A percentile compares a stretch with the other conserved stretches of the same genome.
phyloP scores from a whole-genome alignment of 2,329 filamentous ascomycete species.

The Colletotrichum spaethianum region DNA sequence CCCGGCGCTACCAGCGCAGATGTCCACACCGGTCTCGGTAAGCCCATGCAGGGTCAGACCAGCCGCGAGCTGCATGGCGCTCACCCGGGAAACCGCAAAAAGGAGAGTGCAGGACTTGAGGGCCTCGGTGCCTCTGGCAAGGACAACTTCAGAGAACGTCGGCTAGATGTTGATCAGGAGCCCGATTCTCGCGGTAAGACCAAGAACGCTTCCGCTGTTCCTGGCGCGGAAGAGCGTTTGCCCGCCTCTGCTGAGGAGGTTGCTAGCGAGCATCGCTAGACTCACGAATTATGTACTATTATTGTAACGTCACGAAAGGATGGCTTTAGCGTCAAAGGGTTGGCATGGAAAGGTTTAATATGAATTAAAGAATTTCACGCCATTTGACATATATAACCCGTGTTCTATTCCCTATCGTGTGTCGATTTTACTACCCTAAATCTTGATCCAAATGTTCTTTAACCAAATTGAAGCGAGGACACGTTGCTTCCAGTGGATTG shows the following conservation, averaged over 20 bases:
- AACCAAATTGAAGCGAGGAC: too few relatives aligned
- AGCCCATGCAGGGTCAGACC: conserved; percentile 60
- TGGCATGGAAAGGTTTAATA: neutral
- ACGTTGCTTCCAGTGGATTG: too few relatives aligned
- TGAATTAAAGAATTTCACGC: neutral
- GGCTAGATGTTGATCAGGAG: conserved; percentile 50
- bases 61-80: conserved; percentile 57
- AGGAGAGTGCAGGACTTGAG: conserved; percentile 55
- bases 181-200: conserved; percentile 45
- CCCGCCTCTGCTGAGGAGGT: conserved; percentile 47
- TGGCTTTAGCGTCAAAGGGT: neutral
- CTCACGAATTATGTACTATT: conserved; percentile 10
- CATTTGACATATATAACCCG: neutral
- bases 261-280: conserved; percentile 42
- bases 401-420: neutral
- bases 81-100: conserved; percentile 48
- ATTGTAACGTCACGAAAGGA: conserved; percentile 6
- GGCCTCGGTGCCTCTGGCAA: conserved; percentile 53
- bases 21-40: conserved; percentile 60
- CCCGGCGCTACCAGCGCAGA: conserved; percentile 60
- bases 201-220: conserved; percentile 41
- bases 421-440: neutral
- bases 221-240: conserved; percentile 46
- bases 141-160: conserved; percentile 48
- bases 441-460: too few relatives aligned